A percentile compares a stretch with the other conserved stretches of the same genome.
Evolutionary conservation across 306 rosid species (phyloP).

Genomic region (Hippophae rhamnoides): DNA sequence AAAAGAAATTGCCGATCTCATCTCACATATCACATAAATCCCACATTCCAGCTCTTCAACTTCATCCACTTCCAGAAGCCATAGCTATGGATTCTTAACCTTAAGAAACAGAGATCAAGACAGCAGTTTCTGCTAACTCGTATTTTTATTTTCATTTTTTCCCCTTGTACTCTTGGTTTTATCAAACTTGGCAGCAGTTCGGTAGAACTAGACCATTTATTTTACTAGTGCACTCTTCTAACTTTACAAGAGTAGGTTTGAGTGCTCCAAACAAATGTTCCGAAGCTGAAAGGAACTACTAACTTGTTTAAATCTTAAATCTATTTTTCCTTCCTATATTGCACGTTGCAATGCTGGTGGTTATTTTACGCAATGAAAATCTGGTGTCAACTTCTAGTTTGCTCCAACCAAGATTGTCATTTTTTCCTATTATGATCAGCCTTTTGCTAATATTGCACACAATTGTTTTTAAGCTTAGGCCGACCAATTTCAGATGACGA

Average conservation of each 20-base stretch:
- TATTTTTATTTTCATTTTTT: background rate
- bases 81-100: constrained; percentile 53
- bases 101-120: background rate
- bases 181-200: background rate
- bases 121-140: constrained; percentile 24
- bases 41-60: constrained; percentile 42
- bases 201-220: constrained; percentile 1
- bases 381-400: too few relatives aligned
- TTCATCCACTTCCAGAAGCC: constrained; percentile 66
- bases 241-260: background rate
- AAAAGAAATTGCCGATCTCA: constrained; percentile 39
- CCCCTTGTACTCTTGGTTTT: constrained; percentile 2
- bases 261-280: constrained; percentile 6
- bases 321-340: background rate
- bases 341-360: background rate
- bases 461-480: too few relatives aligned
- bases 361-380: background rate
- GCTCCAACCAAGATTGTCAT: too few relatives aligned
- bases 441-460: too few relatives aligned
- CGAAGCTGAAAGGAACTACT: background rate
- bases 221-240: background rate
- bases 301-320: background rate
- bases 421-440: too few relatives aligned
- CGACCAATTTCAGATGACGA: too few relatives aligned
- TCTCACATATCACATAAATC: constrained; percentile 44